Conservation (phyloP, 2,329 filamentous ascomycete genomes). For the Epichloe aotearoae region DNA sequence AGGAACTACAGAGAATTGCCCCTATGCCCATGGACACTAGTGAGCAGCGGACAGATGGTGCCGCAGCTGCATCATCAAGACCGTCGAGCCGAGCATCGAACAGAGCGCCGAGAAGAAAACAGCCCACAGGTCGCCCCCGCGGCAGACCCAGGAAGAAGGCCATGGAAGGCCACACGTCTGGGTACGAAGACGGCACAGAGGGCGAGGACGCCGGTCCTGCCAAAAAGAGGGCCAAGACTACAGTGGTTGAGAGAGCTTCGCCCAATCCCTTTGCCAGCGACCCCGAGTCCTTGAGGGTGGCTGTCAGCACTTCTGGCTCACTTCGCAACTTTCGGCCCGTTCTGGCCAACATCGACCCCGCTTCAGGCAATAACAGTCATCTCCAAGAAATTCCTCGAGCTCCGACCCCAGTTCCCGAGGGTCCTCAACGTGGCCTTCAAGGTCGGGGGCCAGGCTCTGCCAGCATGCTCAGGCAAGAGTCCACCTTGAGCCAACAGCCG, state of each 20-base stretch:
- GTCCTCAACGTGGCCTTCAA: constrained; percentile 13
- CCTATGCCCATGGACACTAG: constrained; percentile 19
- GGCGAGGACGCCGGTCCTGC: constrained; percentile 36
- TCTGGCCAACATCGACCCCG: constrained; percentile 32
- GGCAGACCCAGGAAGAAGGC: constrained; percentile 43
- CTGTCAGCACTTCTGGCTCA: constrained; percentile 80
- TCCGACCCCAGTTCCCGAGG: constrained; percentile 59
- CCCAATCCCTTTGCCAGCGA: constrained; percentile 59
- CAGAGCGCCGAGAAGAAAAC: constrained; percentile 23
- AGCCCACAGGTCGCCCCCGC: constrained; percentile 40
- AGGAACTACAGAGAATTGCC: constrained; percentile 22
- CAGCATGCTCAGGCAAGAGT: constrained; percentile 42
- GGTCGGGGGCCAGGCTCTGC: constrained; percentile 19
- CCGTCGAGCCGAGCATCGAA: constrained; percentile 48
- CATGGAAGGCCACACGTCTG: constrained; percentile 55
- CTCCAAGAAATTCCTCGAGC: constrained; percentile 62
- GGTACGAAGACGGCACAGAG: constrained; percentile 56
- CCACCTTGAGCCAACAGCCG: constrained; percentile 40
- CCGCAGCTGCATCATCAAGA: constrained; percentile 29
- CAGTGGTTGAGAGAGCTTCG: constrained; percentile 52
- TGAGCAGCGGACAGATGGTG: constrained; percentile 8
- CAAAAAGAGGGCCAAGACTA: constrained; percentile 67
- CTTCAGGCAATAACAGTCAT: constrained; percentile 29
- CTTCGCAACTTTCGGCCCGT: constrained; percentile 73
- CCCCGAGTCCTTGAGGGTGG: constrained; percentile 73